Conservation (phyloP, 371 early-diverging fungal genomes). For the Chytridium lagenaria region DNA sequence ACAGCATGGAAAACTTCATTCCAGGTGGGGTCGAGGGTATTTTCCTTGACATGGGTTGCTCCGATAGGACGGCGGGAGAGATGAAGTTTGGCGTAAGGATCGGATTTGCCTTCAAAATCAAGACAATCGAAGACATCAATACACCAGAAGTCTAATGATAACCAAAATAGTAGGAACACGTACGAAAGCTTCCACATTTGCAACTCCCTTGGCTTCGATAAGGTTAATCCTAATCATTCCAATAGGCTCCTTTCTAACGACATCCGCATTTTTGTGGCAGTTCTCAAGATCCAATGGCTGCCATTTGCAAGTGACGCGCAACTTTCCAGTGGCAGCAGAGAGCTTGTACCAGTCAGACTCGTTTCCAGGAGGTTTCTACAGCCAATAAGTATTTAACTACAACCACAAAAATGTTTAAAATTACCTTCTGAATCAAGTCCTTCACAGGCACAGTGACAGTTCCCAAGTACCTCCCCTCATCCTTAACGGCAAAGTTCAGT, state of each 20-base stretch:
- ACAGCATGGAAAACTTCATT: conserved; percentile 56
- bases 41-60: conserved; percentile 50
- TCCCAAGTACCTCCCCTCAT: conserved; percentile 19
- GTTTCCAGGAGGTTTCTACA: conserved; percentile 22
- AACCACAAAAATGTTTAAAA: not conserved
- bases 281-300: conserved; percentile 15
- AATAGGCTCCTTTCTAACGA: conserved; percentile 14
- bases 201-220: conserved; percentile 25
- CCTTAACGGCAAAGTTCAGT: conserved; percentile 12
- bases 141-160: not conserved
- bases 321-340: conserved; percentile 41
- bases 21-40: conserved; percentile 57
- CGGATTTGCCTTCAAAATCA: conserved; percentile 45
- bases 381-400: not conserved
- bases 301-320: conserved; percentile 34
- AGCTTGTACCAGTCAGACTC: conserved; percentile 49
- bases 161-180: conserved; percentile 30
- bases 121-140: not conserved
- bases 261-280: not conserved
- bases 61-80: conserved; percentile 43
- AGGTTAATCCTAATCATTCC: conserved; percentile 25
- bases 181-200: conserved; percentile 45
- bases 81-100: conserved; percentile 52
- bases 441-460: conserved; percentile 21
- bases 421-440: conserved; percentile 17